Evolutionary conservation across 140 eudicot species (phyloP).

Genomic region (Anethum foeniculum): DNA sequence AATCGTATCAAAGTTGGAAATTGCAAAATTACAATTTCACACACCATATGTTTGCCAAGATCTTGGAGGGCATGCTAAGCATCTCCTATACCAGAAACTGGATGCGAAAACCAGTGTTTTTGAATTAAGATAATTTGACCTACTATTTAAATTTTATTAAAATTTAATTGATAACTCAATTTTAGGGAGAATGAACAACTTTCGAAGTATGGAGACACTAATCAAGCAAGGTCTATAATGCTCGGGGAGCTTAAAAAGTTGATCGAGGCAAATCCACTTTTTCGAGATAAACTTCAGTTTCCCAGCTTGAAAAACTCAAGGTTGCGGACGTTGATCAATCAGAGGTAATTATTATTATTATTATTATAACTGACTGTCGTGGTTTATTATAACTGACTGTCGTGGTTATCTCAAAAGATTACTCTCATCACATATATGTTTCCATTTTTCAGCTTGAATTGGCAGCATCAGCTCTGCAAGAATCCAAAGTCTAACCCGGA

Average conservation of each 20-base stretch:
- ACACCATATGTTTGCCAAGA: neutral
- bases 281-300: slow-evolving; percentile 70
- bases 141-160: neutral
- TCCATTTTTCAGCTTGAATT: slow-evolving; percentile 52
- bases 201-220: slow-evolving; percentile 77
- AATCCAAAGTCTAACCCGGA: slow-evolving; percentile 77
- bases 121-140: neutral
- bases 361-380: neutral
- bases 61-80: neutral
- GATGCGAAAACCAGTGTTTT: neutral
- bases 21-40: neutral
- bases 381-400: neutral
- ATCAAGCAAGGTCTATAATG: slow-evolving; percentile 67
- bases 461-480: slow-evolving; percentile 91
- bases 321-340: slow-evolving; percentile 70
- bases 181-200: slow-evolving; percentile 75
- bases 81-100: neutral
- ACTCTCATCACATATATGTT: neutral
- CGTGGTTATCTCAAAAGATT: neutral
- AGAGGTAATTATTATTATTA: slow-evolving; percentile 42
- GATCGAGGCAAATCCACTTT: slow-evolving; percentile 80
- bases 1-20: too few relatives aligned
- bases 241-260: slow-evolving; percentile 67
- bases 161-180: neutral
- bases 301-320: slow-evolving; percentile 66